Percentiles rank a stretch among this genome's conserved stretches.
Evolutionary conservation across 176 grass and related monocot species (phyloP).

Genomic region (Coix lacrymajobi): DNA sequence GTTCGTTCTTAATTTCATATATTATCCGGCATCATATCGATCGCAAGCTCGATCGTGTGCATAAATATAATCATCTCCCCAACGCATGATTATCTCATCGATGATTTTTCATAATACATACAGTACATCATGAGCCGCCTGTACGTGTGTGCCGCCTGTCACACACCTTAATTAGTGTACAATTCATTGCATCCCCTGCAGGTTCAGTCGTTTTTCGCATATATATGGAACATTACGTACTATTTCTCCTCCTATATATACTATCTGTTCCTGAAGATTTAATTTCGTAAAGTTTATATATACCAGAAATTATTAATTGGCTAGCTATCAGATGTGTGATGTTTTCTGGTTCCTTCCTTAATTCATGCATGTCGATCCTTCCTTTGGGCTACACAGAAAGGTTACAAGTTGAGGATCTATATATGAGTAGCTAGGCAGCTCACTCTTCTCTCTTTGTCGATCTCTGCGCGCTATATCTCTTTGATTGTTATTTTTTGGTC

Average conservation of each 20-base stretch:
- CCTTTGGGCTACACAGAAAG: background rate
- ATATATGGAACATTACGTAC: background rate
- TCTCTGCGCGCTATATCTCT: background rate
- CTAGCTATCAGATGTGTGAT: background rate
- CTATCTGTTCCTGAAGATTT: background rate
- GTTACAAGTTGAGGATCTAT: background rate
- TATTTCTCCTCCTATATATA: background rate
- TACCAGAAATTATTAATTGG: no score
- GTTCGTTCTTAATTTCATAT: background rate
- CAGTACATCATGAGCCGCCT: background rate
- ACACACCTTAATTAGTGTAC: background rate
- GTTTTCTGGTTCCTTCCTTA: background rate
- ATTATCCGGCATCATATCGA: no score
- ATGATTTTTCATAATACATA: background rate
- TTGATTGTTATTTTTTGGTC: background rate
- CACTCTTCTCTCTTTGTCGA: background rate
- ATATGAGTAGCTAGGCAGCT: background rate
- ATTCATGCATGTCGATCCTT: background rate
- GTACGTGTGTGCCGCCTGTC: background rate
- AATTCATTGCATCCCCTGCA: background rate
- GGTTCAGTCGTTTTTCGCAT: background rate
- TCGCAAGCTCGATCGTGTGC: no score
- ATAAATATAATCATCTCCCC: background rate
- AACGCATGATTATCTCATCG: background rate
- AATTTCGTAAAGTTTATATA: no score